A percentile compares a stretch with the other conserved stretches of the same genome.
Conservation (phyloP, 2,329 filamentous ascomycete species). For the Hypoxylon sp. region DNA sequence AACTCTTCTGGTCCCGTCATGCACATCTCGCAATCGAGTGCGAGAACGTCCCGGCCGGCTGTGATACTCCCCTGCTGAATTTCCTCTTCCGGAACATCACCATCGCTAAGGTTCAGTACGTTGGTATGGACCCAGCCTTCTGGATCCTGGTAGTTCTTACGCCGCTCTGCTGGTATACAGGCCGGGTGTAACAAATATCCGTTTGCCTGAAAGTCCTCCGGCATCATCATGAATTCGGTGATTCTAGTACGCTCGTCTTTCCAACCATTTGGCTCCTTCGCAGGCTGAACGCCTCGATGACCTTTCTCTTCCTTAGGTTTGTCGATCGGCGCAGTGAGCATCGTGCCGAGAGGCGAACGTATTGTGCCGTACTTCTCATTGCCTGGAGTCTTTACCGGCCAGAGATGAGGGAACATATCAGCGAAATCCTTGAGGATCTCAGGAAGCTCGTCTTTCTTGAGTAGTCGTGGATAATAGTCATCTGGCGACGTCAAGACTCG, state of each 20-base stretch:
- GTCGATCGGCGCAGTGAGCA: slow-evolving; percentile 79
- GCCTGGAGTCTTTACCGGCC: slow-evolving; percentile 89
- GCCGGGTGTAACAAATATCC: slow-evolving; percentile 88
- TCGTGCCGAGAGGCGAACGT: slow-evolving; percentile 87
- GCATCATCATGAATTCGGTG: slow-evolving; percentile 78
- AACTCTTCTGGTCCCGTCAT: slow-evolving; percentile 83
- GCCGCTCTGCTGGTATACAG: slow-evolving; percentile 71
- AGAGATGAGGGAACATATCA: slow-evolving; percentile 86
- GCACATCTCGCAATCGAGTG: slow-evolving; percentile 98
- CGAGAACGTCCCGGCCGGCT: slow-evolving; percentile 80
- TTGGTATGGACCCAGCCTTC: slow-evolving; percentile 86
- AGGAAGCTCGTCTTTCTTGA: slow-evolving; percentile 65
- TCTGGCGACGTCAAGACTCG: slow-evolving; percentile 63
- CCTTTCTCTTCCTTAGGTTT: slow-evolving; percentile 76
- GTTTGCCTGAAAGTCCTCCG: slow-evolving; percentile 82
- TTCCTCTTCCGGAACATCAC: slow-evolving; percentile 73
- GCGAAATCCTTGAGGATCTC: slow-evolving; percentile 73
- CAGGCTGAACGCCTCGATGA: slow-evolving; percentile 69
- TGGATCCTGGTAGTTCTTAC: slow-evolving; percentile 64
- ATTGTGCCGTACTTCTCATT: slow-evolving; percentile 84
- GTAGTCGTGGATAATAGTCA: slow-evolving; percentile 68
- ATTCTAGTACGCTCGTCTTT: slow-evolving; percentile 83
- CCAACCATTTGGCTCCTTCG: slow-evolving; percentile 73
- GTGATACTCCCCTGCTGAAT: slow-evolving; percentile 86
- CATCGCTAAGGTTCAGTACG: slow-evolving; percentile 75